A percentile compares a stretch with the other conserved stretches of the same genome.
Conservation (phyloP, 2,329 filamentous ascomycete genomes). For the Aspergillus japonicus region DNA sequence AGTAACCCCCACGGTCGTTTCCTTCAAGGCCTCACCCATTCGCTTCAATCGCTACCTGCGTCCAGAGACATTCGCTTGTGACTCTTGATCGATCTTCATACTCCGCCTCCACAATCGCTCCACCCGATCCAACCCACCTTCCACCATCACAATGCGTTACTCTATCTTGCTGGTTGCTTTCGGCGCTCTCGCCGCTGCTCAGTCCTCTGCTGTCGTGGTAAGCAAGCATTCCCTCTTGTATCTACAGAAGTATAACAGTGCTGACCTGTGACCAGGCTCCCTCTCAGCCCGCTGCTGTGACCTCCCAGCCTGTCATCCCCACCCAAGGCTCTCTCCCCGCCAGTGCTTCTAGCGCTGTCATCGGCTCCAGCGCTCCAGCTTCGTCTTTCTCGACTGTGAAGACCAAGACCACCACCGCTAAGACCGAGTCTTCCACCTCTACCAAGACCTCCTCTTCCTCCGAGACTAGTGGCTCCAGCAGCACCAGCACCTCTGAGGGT, state of each 20-base stretch:
- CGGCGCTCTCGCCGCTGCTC: constrained; percentile 44
- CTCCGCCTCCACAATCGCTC: constrained; percentile 11
- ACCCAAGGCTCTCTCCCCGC: constrained; percentile 19
- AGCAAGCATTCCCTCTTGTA: constrained; percentile 4
- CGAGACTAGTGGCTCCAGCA: constrained; percentile 15
- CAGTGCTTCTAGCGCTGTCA: constrained; percentile 13
- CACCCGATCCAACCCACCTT: constrained; percentile 12
- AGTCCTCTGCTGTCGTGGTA: constrained; percentile 30
- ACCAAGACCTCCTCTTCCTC: constrained; percentile 23
- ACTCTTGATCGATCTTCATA: not conserved
- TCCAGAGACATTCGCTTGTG: constrained; percentile 9
- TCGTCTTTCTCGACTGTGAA: constrained; percentile 25
- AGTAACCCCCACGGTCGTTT: constrained; percentile 13
- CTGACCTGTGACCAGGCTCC: constrained; percentile 4
- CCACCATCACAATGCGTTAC: constrained; percentile 46
- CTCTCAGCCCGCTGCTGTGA: constrained; percentile 40
- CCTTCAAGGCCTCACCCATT: constrained; percentile 1
- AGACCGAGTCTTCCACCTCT: constrained; percentile 22
- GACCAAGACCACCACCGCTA: constrained; percentile 13
- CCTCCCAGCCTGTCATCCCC: constrained; percentile 35
- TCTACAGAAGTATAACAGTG: not conserved
- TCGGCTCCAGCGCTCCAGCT: constrained; percentile 25
- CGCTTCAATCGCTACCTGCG: constrained; percentile 1
- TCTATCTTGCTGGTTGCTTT: constrained; percentile 45
- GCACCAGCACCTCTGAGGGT: constrained; percentile 26